A percentile compares a stretch with the other conserved stretches of the same genome.
Evolutionary conservation across 192 early-diverging fungal species (phyloP).

Genomic region (Backusella australiensis): DNA sequence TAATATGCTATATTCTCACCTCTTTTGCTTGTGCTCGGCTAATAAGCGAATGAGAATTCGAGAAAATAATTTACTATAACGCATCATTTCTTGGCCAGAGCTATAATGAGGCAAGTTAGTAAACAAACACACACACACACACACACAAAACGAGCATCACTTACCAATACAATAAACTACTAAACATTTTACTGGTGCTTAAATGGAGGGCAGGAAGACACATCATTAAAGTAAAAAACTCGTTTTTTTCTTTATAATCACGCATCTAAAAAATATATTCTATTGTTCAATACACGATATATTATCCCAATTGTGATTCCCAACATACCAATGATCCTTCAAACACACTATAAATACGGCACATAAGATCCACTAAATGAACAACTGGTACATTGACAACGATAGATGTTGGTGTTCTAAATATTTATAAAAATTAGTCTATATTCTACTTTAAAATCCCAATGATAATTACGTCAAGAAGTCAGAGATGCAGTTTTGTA

Average conservation of each 20-base stretch:
- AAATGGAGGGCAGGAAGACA: slow-evolving; percentile 45
- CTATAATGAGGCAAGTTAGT: slow-evolving; percentile 11
- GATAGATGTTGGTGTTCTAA: slow-evolving; percentile 39
- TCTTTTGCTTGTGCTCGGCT: slow-evolving; percentile 32
- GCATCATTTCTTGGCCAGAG: slow-evolving; percentile 28
- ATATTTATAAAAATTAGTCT: not conserved
- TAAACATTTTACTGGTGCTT: slow-evolving; percentile 39
- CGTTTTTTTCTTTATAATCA: slow-evolving; percentile 47
- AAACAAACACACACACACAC: not conserved
- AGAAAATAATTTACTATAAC: slow-evolving; percentile 32
- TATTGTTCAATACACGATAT: not conserved
- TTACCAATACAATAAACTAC: slow-evolving; percentile 43
- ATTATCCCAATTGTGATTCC: not conserved
- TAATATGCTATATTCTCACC: slow-evolving; percentile 10
- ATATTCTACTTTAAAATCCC: no score
- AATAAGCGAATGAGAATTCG: slow-evolving; percentile 32
- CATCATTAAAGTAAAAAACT: slow-evolving; percentile 45
- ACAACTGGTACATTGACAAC: slow-evolving; percentile 50
- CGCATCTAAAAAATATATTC: slow-evolving; percentile 22
- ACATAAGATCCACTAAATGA: slow-evolving; percentile 46
- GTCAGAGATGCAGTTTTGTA: slow-evolving; percentile 35
- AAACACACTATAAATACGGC: slow-evolving; percentile 45
- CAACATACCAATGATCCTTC: slow-evolving; percentile 34
- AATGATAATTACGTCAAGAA: slow-evolving; percentile 36
- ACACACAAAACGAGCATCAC: not conserved